Conservation (phyloP, 371 early-diverging fungal genomes). For the Syncephalastrum racemosum region DNA sequence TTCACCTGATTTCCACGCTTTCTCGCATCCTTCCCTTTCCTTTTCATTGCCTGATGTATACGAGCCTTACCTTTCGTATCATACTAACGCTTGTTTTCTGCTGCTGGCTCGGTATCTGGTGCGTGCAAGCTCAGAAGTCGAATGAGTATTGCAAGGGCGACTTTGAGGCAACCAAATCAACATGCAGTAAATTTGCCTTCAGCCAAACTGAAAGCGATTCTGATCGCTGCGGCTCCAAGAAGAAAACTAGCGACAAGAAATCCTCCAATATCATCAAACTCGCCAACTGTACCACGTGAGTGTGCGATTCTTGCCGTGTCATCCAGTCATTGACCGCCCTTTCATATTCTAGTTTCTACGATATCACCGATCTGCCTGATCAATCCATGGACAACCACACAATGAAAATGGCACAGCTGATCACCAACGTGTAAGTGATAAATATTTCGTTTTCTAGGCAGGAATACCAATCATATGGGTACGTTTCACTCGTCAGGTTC, state of each 20-base stretch:
- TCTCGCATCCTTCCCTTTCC: too few species aligned
- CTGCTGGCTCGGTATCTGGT: too few species aligned
- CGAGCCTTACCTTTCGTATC: too few species aligned
- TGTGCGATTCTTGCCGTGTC: not conserved
- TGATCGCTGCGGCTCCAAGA: conserved; percentile 8
- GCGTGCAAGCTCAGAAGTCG: conserved; percentile 1
- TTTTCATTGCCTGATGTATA: too few species aligned
- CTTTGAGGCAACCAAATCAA: conserved; percentile 9
- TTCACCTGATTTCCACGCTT: too few species aligned
- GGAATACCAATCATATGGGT: too few species aligned
- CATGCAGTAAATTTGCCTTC: conserved; percentile 19
- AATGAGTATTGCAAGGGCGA: conserved; percentile 19
- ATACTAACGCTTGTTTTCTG: too few species aligned
- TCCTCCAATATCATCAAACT: conserved; percentile 22
- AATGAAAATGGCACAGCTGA: conserved; percentile 42
- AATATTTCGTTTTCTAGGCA: conserved; percentile 2
- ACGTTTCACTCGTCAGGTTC: conserved; percentile 21
- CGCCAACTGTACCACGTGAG: conserved; percentile 44
- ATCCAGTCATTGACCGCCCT: not conserved
- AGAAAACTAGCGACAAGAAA: conserved; percentile 5
- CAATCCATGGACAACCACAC: conserved; percentile 32
- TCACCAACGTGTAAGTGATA: conserved; percentile 44
- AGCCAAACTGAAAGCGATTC: conserved; percentile 8
- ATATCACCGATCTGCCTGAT: conserved; percentile 31
- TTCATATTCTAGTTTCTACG: conserved; percentile 31